Percentiles rank a stretch among this genome's conserved stretches.
phyloP scores from a whole-genome alignment of 352 stramenopile species.

The Phytophthora tentaculata region DNA sequence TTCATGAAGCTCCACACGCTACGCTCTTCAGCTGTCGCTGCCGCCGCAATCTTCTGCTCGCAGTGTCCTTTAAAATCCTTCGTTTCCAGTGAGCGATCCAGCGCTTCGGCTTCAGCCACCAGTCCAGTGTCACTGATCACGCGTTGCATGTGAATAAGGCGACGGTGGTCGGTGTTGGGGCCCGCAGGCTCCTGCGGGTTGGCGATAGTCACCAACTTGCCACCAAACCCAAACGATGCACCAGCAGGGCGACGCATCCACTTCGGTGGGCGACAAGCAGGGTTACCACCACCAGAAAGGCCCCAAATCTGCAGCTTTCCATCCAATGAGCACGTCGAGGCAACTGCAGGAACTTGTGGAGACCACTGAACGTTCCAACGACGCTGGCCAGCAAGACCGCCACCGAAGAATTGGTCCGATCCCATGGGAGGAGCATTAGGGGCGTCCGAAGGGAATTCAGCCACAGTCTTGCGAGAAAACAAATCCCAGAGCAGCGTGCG shows the following conservation, averaged over 20 bases:
- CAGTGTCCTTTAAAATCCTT: slow-evolving; percentile 95
- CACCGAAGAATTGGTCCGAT: slow-evolving; percentile 82
- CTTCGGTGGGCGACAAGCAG: slow-evolving; percentile 91
- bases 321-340: slow-evolving; percentile 97
- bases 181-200: slow-evolving; percentile 63
- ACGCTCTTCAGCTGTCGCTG: slow-evolving; percentile 64
- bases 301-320: slow-evolving; percentile 96
- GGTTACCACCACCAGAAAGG: slow-evolving; percentile 76
- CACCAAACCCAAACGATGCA: slow-evolving; percentile 97
- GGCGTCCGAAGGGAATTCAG: slow-evolving; percentile 91
- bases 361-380: slow-evolving; percentile 97
- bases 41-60: slow-evolving; percentile 83
- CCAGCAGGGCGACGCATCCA: slow-evolving; percentile 93
- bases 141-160: slow-evolving; percentile 82
- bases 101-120: slow-evolving; percentile 84
- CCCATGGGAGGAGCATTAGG: slow-evolving; percentile 67
- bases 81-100: slow-evolving; percentile 92
- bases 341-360: slow-evolving; percentile 93
- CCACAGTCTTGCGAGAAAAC: slow-evolving; percentile 93
- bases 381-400: slow-evolving; percentile 72
- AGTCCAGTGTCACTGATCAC: slow-evolving; percentile 84
- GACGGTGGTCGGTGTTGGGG: slow-evolving; percentile 65
- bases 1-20: slow-evolving; percentile 94
- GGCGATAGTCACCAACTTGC: slow-evolving; percentile 92
- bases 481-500: slow-evolving; percentile 98